phyloP scores from a whole-genome alignment of 2,329 filamentous ascomycete species.

The Rhynchosporium graminicola region DNA sequence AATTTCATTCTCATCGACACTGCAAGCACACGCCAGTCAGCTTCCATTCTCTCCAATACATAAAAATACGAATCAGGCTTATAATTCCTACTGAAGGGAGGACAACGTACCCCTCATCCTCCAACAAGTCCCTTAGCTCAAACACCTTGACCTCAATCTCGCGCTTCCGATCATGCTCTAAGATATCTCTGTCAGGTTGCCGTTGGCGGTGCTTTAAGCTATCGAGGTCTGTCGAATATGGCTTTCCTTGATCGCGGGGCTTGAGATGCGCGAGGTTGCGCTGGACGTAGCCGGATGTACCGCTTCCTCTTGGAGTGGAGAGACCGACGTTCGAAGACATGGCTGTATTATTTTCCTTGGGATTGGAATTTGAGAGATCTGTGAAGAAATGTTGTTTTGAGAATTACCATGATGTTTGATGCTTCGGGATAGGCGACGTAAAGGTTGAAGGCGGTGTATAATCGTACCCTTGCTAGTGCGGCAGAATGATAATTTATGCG shows the following conservation, averaged over 20 bases:
- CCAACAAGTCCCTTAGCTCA: conserved; percentile 84
- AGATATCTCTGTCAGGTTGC: conserved; percentile 86
- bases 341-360: conserved; percentile 43
- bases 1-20: conserved; percentile 86
- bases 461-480: conserved; percentile 16
- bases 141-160: conserved; percentile 93
- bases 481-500: conserved; percentile 20
- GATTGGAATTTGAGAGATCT: not conserved
- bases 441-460: conserved; percentile 23
- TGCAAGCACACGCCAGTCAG: conserved; percentile 40
- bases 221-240: conserved; percentile 70
- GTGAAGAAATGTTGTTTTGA: too few species aligned
- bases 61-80: too few species aligned
- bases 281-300: conserved; percentile 96
- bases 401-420: not conserved
- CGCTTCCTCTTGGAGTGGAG: conserved; percentile 88
- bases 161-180: conserved; percentile 90
- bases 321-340: conserved; percentile 99
- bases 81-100: too few species aligned
- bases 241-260: conserved; percentile 68
- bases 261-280: conserved; percentile 88
- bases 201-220: conserved; percentile 73
- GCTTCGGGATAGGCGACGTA: not conserved
- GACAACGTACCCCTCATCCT: conserved; percentile 74
- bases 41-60: not conserved